phyloP scores from a whole-genome alignment of 2,329 filamentous ascomycete species.

The Graphilbum sp. region DNA sequence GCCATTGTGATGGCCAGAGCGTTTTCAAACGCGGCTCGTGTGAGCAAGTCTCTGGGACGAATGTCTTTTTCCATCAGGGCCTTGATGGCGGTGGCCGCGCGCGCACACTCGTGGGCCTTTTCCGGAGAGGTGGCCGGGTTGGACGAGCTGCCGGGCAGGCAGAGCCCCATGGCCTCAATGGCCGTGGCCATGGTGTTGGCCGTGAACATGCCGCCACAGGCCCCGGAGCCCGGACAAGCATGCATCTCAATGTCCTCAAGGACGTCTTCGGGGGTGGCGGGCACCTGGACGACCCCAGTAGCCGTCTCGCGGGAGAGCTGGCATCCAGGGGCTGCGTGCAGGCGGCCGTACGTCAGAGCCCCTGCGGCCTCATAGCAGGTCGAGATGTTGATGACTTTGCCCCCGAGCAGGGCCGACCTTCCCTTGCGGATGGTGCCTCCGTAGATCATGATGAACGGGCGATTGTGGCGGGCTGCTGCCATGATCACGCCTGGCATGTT shows the following conservation, averaged over 20 bases:
- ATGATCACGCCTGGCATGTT: slow-evolving; percentile 93
- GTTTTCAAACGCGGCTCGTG: slow-evolving; percentile 70
- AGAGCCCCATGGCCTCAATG: slow-evolving; percentile 76
- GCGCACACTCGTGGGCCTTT: slow-evolving; percentile 76
- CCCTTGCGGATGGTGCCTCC: slow-evolving; percentile 82
- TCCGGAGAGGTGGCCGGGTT: slow-evolving; percentile 67
- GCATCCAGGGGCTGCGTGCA: slow-evolving; percentile 42
- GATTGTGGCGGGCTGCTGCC: slow-evolving; percentile 79
- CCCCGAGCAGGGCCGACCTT: slow-evolving; percentile 59
- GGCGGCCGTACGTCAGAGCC: slow-evolving; percentile 60
- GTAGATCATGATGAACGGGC: slow-evolving; percentile 90
- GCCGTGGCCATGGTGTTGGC: slow-evolving; percentile 89
- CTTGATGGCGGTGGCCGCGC: slow-evolving; percentile 62
- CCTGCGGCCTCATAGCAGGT: slow-evolving; percentile 81
- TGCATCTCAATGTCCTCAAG: slow-evolving; percentile 68
- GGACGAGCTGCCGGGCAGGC: slow-evolving; percentile 68
- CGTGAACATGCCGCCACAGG: slow-evolving; percentile 75
- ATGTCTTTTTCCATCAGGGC: slow-evolving; percentile 72
- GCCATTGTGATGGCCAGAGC: slow-evolving; percentile 83
- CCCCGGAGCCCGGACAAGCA: slow-evolving; percentile 60
- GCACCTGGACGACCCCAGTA: too few relatives aligned
- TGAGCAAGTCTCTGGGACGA: slow-evolving; percentile 63
- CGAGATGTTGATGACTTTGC: slow-evolving; percentile 70
- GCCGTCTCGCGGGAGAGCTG: neutral
- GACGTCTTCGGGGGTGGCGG: slow-evolving; percentile 60